phyloP scores from a whole-genome alignment of 2,329 filamentous ascomycete genomes.

The Pseudogymnoascus verrucosus region DNA sequence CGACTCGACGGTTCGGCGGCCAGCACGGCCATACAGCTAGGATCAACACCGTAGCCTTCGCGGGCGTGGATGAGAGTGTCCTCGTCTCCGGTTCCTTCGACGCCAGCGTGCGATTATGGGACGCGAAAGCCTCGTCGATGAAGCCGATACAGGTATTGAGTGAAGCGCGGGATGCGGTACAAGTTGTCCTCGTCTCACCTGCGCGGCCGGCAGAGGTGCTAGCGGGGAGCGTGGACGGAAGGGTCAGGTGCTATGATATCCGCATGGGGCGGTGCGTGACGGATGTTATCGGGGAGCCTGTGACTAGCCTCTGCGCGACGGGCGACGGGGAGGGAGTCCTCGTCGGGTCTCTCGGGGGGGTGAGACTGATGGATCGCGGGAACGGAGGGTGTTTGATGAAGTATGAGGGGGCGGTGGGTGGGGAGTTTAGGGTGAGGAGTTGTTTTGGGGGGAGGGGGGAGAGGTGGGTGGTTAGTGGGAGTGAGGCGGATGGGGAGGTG shows the following conservation, averaged over 20 bases:
- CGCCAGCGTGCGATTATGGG: slow-evolving; percentile 70
- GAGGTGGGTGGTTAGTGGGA: slow-evolving; percentile 70
- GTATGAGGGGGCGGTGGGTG: slow-evolving; percentile 50
- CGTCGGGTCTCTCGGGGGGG: slow-evolving; percentile 61
- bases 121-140: slow-evolving; percentile 44
- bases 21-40: slow-evolving; percentile 38
- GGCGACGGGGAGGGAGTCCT: slow-evolving; percentile 67
- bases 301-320: slow-evolving; percentile 69
- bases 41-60: slow-evolving; percentile 73
- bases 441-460: slow-evolving; percentile 62
- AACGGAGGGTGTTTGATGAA: slow-evolving; percentile 65
- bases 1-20: slow-evolving; percentile 65
- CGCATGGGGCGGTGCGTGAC: slow-evolving; percentile 62
- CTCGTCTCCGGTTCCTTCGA: slow-evolving; percentile 69
- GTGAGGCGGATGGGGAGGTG: slow-evolving; percentile 48
- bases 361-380: slow-evolving; percentile 74
- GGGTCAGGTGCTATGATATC: slow-evolving; percentile 74
- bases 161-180: slow-evolving; percentile 63
- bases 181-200: slow-evolving; percentile 21
- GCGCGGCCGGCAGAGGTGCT: slow-evolving; percentile 45
- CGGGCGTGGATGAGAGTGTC: slow-evolving; percentile 64
- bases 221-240: slow-evolving; percentile 75
- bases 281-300: slow-evolving; percentile 61
- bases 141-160: slow-evolving; percentile 65
- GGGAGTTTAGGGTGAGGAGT: slow-evolving; percentile 22